These are phyloP conservation scores for Thinopyrum elongatum DNA, from an alignment of 176 grass and related monocot genomes.

Conservation along the genomic window DNA sequence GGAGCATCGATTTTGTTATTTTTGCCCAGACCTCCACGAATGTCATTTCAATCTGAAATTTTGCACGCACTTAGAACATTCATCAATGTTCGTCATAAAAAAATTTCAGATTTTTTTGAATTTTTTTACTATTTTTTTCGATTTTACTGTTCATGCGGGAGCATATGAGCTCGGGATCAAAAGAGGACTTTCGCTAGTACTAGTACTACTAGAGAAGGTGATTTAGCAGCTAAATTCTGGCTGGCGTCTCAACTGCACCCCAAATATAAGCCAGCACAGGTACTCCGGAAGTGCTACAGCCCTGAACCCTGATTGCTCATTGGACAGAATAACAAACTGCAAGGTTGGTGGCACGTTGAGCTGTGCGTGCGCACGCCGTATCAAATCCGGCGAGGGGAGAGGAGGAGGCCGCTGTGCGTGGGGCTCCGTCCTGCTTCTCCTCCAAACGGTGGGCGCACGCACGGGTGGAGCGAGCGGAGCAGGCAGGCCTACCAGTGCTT, in stretches of 20 bases:
- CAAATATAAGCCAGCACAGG: too few relatives aligned
- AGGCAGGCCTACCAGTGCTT: not conserved
- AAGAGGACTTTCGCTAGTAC: too few relatives aligned
- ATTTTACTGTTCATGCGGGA: too few relatives aligned
- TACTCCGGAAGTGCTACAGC: not conserved
- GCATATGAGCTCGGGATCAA: too few relatives aligned
- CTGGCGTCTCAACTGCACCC: not conserved
- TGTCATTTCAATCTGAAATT: too few relatives aligned
- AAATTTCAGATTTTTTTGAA: too few relatives aligned
- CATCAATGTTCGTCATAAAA: too few relatives aligned
- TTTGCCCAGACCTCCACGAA: too few relatives aligned
- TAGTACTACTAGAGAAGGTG: not conserved
- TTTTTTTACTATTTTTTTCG: too few relatives aligned
- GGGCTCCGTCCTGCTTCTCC: not conserved
- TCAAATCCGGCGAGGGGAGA: not conserved
- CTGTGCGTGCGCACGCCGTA: not conserved
- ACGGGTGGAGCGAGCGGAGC: not conserved
- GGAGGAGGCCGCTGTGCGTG: not conserved
- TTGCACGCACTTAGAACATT: too few relatives aligned
- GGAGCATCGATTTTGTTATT: too few relatives aligned
- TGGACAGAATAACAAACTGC: not conserved
- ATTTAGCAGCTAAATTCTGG: not conserved
- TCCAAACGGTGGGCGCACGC: constrained; percentile 17
- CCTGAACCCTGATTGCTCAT: not conserved
- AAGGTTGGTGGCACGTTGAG: not conserved